Conservation (phyloP, 2,329 filamentous ascomycete species). For the Fusarium marasasianum region DNA sequence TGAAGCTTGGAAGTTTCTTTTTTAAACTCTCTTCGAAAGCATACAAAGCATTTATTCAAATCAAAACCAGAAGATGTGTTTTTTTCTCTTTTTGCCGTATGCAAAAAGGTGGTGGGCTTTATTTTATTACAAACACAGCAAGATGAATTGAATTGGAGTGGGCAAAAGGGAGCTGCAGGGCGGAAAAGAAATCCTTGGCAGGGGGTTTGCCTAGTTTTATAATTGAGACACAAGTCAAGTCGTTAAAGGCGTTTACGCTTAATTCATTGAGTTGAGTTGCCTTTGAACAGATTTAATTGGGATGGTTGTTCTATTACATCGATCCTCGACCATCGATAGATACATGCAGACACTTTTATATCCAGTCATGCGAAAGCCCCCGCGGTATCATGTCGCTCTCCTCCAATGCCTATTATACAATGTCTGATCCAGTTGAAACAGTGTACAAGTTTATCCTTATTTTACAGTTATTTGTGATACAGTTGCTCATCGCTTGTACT, state of each 20-base stretch:
- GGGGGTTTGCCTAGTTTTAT: conserved; percentile 31
- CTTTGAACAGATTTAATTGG: neutral
- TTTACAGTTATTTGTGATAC: conserved; percentile 29
- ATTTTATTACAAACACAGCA: conserved; percentile 8
- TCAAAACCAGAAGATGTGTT: conserved; percentile 22
- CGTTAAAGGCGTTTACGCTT: conserved; percentile 24
- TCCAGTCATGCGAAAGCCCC: conserved; percentile 16
- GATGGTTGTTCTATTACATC: conserved; percentile 25
- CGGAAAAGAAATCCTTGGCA: conserved; percentile 34
- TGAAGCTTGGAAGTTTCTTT: conserved; percentile 15
- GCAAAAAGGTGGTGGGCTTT: neutral
- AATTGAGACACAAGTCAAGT: conserved; percentile 32
- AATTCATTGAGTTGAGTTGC: conserved; percentile 1
- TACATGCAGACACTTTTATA: conserved; percentile 17
- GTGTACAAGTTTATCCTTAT: conserved; percentile 16
- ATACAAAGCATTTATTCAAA: conserved; percentile 36
- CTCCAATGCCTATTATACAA: conserved; percentile 35
- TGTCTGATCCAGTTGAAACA: conserved; percentile 9
- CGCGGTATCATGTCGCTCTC: conserved; percentile 17
- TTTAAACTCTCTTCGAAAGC: conserved; percentile 24
- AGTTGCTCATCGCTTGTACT: conserved; percentile 49
- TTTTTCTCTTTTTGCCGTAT: neutral
- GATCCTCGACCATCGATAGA: conserved; percentile 22
- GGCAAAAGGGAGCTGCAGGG: conserved; percentile 27
- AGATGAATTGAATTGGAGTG: neutral